Evolutionary conservation across 139 green algal genomes (phyloP).

Genomic region (Coelastrella sp.): DNA sequence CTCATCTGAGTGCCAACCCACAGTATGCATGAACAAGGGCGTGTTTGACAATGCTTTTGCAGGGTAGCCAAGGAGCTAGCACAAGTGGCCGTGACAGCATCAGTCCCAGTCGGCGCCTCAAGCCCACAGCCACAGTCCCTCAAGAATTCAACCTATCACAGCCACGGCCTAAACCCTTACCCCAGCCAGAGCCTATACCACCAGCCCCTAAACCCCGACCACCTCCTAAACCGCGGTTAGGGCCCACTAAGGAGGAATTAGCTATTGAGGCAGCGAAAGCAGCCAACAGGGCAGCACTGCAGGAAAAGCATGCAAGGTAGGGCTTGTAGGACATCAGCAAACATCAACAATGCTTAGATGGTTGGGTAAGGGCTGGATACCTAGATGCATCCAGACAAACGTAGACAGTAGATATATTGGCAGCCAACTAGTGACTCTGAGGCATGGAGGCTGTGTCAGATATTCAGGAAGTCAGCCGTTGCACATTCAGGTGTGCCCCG

Average conservation of each 20-base stretch:
- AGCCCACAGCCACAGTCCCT: constrained; percentile 49
- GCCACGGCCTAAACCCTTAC: constrained; percentile 70
- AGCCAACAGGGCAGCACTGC: constrained; percentile 52
- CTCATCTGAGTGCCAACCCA: too few species aligned
- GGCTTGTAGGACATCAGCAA: too few species aligned
- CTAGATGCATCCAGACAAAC: neutral
- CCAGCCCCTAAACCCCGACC: neutral
- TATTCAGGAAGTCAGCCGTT: neutral
- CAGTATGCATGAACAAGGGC: neutral
- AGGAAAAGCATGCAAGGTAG: constrained; percentile 42
- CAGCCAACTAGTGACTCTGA: neutral
- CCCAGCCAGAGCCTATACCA: constrained; percentile 61
- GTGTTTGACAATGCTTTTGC: too few species aligned
- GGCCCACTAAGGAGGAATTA: constrained; percentile 73
- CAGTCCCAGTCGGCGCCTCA: neutral
- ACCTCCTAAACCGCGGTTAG: constrained; percentile 34
- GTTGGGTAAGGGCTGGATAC: too few species aligned
- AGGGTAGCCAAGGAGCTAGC: constrained; percentile 19
- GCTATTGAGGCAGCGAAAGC: constrained; percentile 67
- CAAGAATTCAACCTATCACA: constrained; percentile 79
- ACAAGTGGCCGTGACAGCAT: constrained; percentile 38
- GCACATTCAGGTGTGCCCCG: constrained; percentile 17
- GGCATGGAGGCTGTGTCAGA: neutral
- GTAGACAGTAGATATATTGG: neutral
- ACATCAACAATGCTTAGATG: too few species aligned